Base-by-base conservation (phyloP, 208 protist genomes). In the Wallacemonas sp. region DNA sequence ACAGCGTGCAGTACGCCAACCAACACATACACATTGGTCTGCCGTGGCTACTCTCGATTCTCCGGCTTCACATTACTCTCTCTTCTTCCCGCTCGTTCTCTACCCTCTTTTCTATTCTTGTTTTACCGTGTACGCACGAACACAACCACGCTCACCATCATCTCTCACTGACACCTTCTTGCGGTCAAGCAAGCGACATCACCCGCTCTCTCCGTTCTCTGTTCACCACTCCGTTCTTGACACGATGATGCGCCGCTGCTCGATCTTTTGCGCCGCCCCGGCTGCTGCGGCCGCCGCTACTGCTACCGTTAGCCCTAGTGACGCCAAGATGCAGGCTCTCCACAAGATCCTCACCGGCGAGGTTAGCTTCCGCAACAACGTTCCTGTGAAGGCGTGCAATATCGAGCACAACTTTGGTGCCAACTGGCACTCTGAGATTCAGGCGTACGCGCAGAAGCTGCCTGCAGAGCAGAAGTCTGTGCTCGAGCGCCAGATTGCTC, bases 301-400 rank as follows among this genome's bases (percentile, higher is more conserved):
- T 44, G 50, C 77, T 6, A 33, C 71, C 5, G 76, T 64, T 19
- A 27, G 72, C 67, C 50, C 77, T 62, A 67, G 58, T 37, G 76
- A 84, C 36, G 21, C 70, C 41, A 93, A 93, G 74, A 91, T 94
- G 85, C n/a, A 60, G 8, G 42, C 83, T 3, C 77, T 96, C 32
- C 81, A 94, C 76, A 96, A 94, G 78, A 68, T 96, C 27, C 77
- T 96, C 32, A 93, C 50, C 4, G 91, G 91, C 24, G 91, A 96
- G 79, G 48, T 69, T 27, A 69, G 83, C 61, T 93, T 96, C 75
- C 88, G 89, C 57, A 93, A 93, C 78, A 89, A 92, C 63, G 71
- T 63, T 8, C 83, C 80, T 9, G 66, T 96, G 55, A 96, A 96
- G 85, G 83, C 63, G 38, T 91, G 84, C 80, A 91, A 92, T 72